Base-by-base conservation (phyloP, 371 early-diverging fungal genomes). In the Smittium mucronatum region DNA sequence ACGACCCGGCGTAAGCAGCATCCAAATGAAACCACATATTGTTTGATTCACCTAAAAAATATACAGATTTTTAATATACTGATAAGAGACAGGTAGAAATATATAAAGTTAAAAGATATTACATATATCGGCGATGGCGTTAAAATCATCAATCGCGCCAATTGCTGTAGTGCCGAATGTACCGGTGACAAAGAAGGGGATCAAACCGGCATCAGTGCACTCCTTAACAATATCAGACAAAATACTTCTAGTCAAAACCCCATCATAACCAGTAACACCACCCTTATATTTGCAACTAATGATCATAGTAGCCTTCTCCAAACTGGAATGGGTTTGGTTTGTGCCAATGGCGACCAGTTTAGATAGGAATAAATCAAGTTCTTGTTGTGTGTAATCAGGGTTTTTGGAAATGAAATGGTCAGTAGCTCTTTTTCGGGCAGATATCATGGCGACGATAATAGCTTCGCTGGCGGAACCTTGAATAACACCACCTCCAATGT, bases 401-500 rank as follows among this genome's bases (percentile, higher is more conserved):
- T 63, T 5, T 2, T 79, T 69, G 34, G 61, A 73, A 32, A 58
- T 35, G 30, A 73, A 35, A 25, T 71, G 70, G 34, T 72, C 75
- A 21, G 78, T 28, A 36, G 72, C 73, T 59, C 78, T 74, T 47
- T 86, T 75, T 0, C 82, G 72, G 5, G 83, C 87, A 1, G 87
- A 83, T 17, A 87, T 71, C 75, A 87, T 78, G 11, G 77, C 78
- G n/a, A 84, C 82, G 32, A 81, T 71, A 15, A 76, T 74, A 17
- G 84, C 83, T 67, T 87, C 87, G 31, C 82, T 80, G 8, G 87
- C 87, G 15, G 75, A 76, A 1, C 75, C 85, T 71, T 87, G 87
- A 63, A 87, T 87, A 17, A 84, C 74, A 25, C 87, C 87, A 11
- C 87, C 83, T 26, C 87, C 86, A 1, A 70, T 26, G 1, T 81